Evolutionary conservation across 345 rosid genomes (phyloP), one percentile per base, ranked within the genome.

Genomic region (Populus simonii): DNA sequence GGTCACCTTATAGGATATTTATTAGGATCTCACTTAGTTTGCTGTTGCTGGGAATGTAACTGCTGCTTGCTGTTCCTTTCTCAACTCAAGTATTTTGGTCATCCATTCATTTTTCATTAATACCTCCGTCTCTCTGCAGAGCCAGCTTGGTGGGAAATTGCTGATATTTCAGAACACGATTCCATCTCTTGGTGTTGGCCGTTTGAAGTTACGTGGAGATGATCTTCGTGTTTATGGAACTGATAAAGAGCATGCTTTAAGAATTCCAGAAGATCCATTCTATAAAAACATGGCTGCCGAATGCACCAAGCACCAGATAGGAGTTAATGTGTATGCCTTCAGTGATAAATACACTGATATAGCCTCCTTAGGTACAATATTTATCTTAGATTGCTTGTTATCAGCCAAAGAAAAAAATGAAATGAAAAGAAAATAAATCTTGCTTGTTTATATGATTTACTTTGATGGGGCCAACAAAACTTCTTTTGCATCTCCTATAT

Each of bases 251-350:
- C 83, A 89, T 83, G 35, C 86, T 31, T 87, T 96, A 80, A 89
- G 99, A 83, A 77, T 90, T 78, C 90, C 98, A 72, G 99, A 96
- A 85, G 98, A 96, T 82, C 89, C 91, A 69, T 96, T 92, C 80
- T 94, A 94, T 78, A 96, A 96, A 84, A 97, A 94, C 86, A 91
- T 94, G 98, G 98, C 99, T 87, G 99, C 99, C 35, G 99, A 96
- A 89, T 90, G 92, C 77, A 91, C 99, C 74, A 96, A 96, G 88
- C 91, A 80, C 80, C 98, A 96, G 90, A 92, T 94, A 83, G 98
- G 92, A 79, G 94, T 90, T 70, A 92, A 96, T 87, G 79, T 94
- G 70, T 94, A 94, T 75, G 98, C 97, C 38, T 92, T 89, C 87
- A 89, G 95, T 83, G 99, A 96, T 79, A 94, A 89, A 79, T 96